phyloP scores from a whole-genome alignment of 129 eudicot genomes.

The Erigeron canadensis region DNA sequence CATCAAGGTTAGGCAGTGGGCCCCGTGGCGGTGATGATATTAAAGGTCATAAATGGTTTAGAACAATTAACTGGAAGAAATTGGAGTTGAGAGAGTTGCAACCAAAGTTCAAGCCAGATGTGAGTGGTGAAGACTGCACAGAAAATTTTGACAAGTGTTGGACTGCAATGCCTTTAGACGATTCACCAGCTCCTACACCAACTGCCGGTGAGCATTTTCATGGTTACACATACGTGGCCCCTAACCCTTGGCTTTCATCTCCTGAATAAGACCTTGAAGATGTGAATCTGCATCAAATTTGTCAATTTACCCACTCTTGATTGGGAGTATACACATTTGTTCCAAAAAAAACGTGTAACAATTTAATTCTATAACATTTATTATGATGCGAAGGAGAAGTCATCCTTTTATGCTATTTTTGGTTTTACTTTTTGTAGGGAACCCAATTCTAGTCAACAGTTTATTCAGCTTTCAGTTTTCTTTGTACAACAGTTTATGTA shows the following conservation, averaged over 20 bases:
- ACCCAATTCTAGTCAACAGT: not conserved
- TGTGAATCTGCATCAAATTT: slow-evolving; percentile 22
- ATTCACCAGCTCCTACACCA: slow-evolving; percentile 93
- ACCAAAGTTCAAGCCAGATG: slow-evolving; percentile 86
- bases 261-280: slow-evolving; percentile 26
- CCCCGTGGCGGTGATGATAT: slow-evolving; percentile 73
- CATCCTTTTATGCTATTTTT: not conserved
- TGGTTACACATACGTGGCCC: slow-evolving; percentile 80
- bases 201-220: slow-evolving; percentile 76
- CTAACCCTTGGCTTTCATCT: slow-evolving; percentile 84
- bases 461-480: not conserved
- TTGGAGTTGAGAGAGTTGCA: slow-evolving; percentile 65
- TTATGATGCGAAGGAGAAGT: not conserved
- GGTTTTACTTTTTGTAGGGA: not conserved
- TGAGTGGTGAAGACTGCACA: slow-evolving; percentile 74
- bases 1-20: slow-evolving; percentile 80
- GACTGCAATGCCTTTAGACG: slow-evolving; percentile 89
- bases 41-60: slow-evolving; percentile 82
- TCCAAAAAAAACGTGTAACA: not conserved
- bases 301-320: slow-evolving; percentile 24
- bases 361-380: not conserved
- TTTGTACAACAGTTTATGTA: not conserved
- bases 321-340: not conserved
- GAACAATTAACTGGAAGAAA: slow-evolving; percentile 81
- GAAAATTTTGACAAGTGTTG: slow-evolving; percentile 92